Evolutionary conservation across 148 eudicot species (phyloP), one percentile per base, ranked within the genome.

Genomic region (Hydrangea macrophylla): DNA sequence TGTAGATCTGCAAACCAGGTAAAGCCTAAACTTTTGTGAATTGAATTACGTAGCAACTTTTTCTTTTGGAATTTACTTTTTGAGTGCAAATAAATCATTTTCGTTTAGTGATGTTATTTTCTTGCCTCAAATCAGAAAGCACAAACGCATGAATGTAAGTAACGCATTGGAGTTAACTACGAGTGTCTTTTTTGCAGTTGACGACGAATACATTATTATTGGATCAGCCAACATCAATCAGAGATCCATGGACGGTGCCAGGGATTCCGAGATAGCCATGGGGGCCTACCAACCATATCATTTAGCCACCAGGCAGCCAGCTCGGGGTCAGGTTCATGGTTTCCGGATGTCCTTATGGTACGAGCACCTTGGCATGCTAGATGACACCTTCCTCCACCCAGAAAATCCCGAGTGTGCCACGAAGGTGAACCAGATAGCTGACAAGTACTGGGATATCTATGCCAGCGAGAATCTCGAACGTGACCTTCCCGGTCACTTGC

Each of bases 171-270:
- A 31, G 25, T 27, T 32, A 40, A 26, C 32, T 56, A n/a, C n/a
- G n/a, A n/a, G n/a, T 26, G 1, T 33, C 13, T 37, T 50, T 62
- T 3, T 30, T 75, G 76, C 75, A 89, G 92, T 89, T 70, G 96
- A 89, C 24, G 96, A 89, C n/a, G 96, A 89, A 45, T 89, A 89
- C 81, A 81, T 89, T 23, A 89, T 89, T 33, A 69, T 89, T 23
- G 95, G 95, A 68, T 89, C 95, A 9, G 95, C 95, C 80, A 89
- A 89, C 79, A 89, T 89, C 76, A 89, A 89, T 79, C 91, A 89
- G 67, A 80, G 95, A 78, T 89, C 95, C 62, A 89, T 89, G 96
- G 92, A 89, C 27, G 96, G 96, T 31, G 79, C 90, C 25, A 70
- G 92, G 68, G 96, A 89, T 67, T 79, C 92, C 0, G 96, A 89